phyloP scores from a whole-genome alignment of 768 basidiomycete genomes.

The Clavulina sp. region DNA sequence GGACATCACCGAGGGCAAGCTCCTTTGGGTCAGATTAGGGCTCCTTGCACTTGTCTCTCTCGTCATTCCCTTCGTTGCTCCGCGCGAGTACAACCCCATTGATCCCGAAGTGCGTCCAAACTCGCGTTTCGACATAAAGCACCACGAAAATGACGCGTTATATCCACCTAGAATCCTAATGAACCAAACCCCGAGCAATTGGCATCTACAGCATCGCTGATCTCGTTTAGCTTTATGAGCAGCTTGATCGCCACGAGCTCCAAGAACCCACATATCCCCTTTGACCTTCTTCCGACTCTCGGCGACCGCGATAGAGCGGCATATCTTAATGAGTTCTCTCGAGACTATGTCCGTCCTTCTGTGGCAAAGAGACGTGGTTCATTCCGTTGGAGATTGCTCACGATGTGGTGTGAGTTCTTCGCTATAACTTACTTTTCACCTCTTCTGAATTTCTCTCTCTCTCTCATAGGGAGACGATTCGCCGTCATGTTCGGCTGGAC shows the following conservation, averaged over 20 bases:
- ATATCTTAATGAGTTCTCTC: conserved; percentile 10
- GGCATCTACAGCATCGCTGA: conserved; percentile 26
- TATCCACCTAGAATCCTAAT: conserved; percentile 19
- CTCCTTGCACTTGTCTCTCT: conserved; percentile 29
- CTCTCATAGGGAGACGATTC: background rate
- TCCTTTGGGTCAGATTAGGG: conserved; percentile 36
- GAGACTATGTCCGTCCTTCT: background rate
- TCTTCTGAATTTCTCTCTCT: background rate
- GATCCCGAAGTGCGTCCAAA: conserved; percentile 28
- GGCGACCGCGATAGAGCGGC: conserved; percentile 27
- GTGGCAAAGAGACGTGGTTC: conserved; percentile 16
- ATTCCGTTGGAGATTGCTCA: conserved; percentile 16
- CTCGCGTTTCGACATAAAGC: background rate
- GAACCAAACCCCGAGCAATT: conserved; percentile 31
- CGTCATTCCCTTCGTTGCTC: conserved; percentile 35
- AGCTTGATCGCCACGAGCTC: conserved; percentile 28
- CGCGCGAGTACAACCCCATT: conserved; percentile 38
- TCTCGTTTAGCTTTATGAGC: conserved; percentile 38
- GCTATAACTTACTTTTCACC: background rate
- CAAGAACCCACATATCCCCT: conserved; percentile 22
- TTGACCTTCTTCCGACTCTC: conserved; percentile 26
- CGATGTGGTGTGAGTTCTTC: background rate
- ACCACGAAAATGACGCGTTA: background rate
- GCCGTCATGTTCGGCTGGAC: background rate
- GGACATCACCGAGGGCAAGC: conserved; percentile 29